phyloP scores from a whole-genome alignment of 2,329 filamentous ascomycete species.

The Pleochaeta shiraiana region DNA sequence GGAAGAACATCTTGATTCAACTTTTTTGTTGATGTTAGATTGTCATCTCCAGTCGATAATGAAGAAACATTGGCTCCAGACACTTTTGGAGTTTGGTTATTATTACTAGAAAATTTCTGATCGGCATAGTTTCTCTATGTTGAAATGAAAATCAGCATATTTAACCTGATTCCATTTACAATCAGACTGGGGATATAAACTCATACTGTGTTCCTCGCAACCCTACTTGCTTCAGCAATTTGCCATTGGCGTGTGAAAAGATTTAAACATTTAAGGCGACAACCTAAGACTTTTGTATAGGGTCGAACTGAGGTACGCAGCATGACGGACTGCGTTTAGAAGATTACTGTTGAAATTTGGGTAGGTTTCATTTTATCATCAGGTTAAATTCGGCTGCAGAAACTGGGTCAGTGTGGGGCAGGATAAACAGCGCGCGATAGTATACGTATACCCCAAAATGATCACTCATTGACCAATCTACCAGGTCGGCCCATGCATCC shows the following conservation, averaged over 20 bases:
- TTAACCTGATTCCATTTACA: slow-evolving; percentile 6
- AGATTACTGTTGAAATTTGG: neutral
- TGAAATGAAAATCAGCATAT: slow-evolving; percentile 10
- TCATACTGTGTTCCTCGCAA: slow-evolving; percentile 19
- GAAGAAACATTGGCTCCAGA: slow-evolving; percentile 25
- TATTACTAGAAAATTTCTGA: slow-evolving; percentile 25
- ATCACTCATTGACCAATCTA: too few relatives aligned
- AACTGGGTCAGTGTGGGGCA: neutral
- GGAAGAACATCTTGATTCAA: neutral
- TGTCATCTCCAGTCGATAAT: slow-evolving; percentile 19
- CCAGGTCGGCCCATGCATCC: too few relatives aligned
- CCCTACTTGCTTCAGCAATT: slow-evolving; percentile 21
- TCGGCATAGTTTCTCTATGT: slow-evolving; percentile 35
- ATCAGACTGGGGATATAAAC: slow-evolving; percentile 7
- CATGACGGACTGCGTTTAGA: slow-evolving; percentile 29
- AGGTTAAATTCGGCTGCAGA: neutral
- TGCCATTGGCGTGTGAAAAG: slow-evolving; percentile 37
- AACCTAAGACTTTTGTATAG: slow-evolving; percentile 37
- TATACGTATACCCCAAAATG: too few relatives aligned
- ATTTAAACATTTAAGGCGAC: slow-evolving; percentile 29
- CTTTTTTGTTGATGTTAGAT: slow-evolving; percentile 10
- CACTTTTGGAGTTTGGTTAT: slow-evolving; percentile 27
- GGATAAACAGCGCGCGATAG: neutral
- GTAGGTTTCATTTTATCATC: too few relatives aligned
- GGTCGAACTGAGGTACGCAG: slow-evolving; percentile 43